These are phyloP conservation scores for Nannizzia gypsea DNA, from an alignment of 2,329 filamentous ascomycete species.

Conservation along the genomic window DNA sequence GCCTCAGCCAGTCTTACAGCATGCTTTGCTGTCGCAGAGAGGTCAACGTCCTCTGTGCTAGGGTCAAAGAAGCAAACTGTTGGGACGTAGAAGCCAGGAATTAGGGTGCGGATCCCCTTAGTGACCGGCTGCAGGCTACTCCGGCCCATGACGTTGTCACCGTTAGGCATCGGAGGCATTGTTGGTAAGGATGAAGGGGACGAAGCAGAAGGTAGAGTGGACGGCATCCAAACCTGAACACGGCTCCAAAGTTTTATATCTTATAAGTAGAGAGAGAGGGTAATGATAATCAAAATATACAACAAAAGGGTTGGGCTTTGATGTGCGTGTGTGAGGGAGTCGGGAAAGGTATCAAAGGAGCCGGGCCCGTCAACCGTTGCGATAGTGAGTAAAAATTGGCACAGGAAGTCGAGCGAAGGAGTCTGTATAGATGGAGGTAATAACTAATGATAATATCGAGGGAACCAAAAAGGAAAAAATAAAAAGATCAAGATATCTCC, in stretches of 20 bases:
- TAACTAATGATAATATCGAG: not conserved
- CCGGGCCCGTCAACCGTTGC: not conserved
- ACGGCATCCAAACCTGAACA: not conserved
- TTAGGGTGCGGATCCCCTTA: constrained; percentile 6
- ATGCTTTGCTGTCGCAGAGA: constrained; percentile 66
- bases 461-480: not conserved
- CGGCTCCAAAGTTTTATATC: not conserved
- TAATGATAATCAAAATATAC: not conserved
- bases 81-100: constrained; percentile 14
- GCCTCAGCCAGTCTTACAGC: constrained; percentile 64
- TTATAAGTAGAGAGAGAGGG: not conserved
- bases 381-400: not conserved
- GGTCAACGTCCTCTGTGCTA: constrained; percentile 72
- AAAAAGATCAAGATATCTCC: not conserved
- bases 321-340: not conserved
- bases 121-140: constrained; percentile 1
- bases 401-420: not conserved
- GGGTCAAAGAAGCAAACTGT: constrained; percentile 80
- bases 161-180: constrained; percentile 9
- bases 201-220: not conserved
- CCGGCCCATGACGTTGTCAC: not conserved
- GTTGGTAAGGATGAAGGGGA: not conserved
- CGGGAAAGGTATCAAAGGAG: not conserved
- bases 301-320: not conserved
- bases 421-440: not conserved